Conservation (phyloP, 768 basidiomycete species). For the Psilocybe subaeruginosa region DNA sequence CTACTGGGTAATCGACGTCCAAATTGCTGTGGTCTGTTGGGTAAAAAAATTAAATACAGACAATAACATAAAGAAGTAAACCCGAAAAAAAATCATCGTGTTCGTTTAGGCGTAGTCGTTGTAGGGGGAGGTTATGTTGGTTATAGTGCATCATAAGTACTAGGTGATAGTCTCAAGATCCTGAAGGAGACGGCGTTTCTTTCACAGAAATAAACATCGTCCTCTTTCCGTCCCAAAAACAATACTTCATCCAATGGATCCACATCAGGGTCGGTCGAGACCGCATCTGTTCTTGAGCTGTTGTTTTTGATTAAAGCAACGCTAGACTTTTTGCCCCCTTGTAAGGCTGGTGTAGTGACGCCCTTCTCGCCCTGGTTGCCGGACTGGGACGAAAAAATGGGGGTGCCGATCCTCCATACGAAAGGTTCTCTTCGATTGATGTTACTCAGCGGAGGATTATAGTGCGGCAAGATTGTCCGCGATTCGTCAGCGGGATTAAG, state of each 20-base stretch:
- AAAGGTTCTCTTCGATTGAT: conserved; percentile 74
- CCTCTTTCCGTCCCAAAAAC: conserved; percentile 75
- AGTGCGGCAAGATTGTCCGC: conserved; percentile 71
- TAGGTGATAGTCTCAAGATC: conserved; percentile 68
- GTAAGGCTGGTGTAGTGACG: conserved; percentile 14
- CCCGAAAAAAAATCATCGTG: neutral
- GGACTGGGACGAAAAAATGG: conserved; percentile 44
- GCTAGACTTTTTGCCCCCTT: conserved; percentile 24
- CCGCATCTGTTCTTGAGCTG: conserved; percentile 55
- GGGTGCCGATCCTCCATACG: conserved; percentile 83
- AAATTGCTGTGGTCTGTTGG: neutral
- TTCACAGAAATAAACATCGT: conserved; percentile 85
- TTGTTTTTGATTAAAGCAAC: conserved; percentile 51
- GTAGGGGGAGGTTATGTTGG: conserved; percentile 12
- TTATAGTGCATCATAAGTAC: conserved; percentile 25
- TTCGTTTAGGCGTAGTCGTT: conserved; percentile 12
- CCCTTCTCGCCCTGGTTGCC: conserved; percentile 10
- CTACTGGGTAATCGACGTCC: neutral
- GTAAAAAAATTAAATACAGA: conserved; percentile 13
- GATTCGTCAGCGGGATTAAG: conserved; percentile 82
- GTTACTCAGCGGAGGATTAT: conserved; percentile 59
- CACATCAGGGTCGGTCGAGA: conserved; percentile 51
- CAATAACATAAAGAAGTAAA: conserved; percentile 12
- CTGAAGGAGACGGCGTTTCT: conserved; percentile 73
- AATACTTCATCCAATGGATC: conserved; percentile 73